These are phyloP conservation scores for Arachis stenosperma DNA, from an alignment of 306 rosid species.

Conservation along the genomic window DNA sequence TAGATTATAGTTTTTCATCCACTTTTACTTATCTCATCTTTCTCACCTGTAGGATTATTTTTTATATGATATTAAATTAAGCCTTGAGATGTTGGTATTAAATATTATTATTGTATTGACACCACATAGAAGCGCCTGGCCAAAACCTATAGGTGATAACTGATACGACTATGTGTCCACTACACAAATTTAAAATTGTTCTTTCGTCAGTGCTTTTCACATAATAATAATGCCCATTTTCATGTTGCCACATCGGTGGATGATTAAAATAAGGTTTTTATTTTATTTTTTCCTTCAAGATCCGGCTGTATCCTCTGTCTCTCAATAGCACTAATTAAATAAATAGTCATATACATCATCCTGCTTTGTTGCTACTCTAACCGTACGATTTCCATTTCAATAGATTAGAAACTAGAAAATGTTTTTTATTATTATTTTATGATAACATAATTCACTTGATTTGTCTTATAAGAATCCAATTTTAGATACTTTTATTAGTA, in stretches of 20 bases:
- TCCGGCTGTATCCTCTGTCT: conserved; percentile 29
- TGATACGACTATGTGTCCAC: conserved; percentile 33
- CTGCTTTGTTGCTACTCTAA: conserved; percentile 25
- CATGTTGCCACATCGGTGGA: conserved; percentile 36
- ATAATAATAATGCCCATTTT: conserved; percentile 5
- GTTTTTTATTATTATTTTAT: not conserved
- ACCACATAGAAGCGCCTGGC: not conserved
- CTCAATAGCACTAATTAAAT: conserved; percentile 31
- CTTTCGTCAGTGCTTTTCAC: not conserved
- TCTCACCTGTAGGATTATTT: too few species aligned
- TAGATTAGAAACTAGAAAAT: conserved; percentile 2
- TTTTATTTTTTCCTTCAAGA: not conserved
- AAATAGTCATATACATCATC: conserved; percentile 23
- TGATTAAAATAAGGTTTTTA: conserved; percentile 2
- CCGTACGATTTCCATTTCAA: conserved; percentile 20
- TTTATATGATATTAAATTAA: too few species aligned
- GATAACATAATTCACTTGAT: too few species aligned
- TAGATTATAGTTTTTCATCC: too few species aligned
- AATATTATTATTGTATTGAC: not conserved
- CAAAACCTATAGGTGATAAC: conserved; percentile 31
- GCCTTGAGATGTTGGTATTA: too few species aligned
- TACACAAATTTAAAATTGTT: not conserved
- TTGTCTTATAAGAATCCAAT: too few species aligned
- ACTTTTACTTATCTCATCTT: too few species aligned
- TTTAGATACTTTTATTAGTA: too few species aligned